These are phyloP conservation scores for Castanospermum australe DNA, from an alignment of 306 rosid species.

Conservation along the genomic window DNA sequence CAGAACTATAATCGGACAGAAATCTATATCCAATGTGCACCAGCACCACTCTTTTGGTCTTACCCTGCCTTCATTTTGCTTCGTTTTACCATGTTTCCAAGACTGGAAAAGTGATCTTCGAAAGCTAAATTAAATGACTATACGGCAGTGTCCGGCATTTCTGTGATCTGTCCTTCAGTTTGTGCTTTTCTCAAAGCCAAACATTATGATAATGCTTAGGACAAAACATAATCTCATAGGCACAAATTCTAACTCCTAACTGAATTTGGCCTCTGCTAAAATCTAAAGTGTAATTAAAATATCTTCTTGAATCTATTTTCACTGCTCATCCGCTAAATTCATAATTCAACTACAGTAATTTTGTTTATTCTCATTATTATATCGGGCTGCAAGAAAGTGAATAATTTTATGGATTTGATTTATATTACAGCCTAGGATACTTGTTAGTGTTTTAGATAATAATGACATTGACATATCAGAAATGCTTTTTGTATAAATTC, in stretches of 20 bases:
- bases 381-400: neutral
- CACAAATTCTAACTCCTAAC: neutral
- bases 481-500: neutral
- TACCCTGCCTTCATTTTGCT: slow-evolving; percentile 21
- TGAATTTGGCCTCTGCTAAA: too few species aligned
- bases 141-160: slow-evolving; percentile 38
- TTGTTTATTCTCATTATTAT: neutral
- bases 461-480: neutral
- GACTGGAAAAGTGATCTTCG: slow-evolving; percentile 28
- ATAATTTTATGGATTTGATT: neutral
- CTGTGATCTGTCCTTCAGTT: slow-evolving; percentile 14
- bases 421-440: neutral
- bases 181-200: slow-evolving; percentile 20
- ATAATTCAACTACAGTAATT: neutral
- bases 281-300: neutral
- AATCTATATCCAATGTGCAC: slow-evolving; percentile 28
- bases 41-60: slow-evolving; percentile 32
- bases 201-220: neutral
- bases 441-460: neutral
- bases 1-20: slow-evolving; percentile 29
- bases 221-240: neutral
- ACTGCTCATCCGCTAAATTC: neutral
- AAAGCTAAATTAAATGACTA: slow-evolving; percentile 18
- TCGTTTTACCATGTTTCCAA: slow-evolving; percentile 36
- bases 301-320: neutral